Evolutionary conservation across 169 alveolate genomes (phyloP), one percentile per base, ranked within the genome.

Genomic region (Babesia gibsoni): DNA sequence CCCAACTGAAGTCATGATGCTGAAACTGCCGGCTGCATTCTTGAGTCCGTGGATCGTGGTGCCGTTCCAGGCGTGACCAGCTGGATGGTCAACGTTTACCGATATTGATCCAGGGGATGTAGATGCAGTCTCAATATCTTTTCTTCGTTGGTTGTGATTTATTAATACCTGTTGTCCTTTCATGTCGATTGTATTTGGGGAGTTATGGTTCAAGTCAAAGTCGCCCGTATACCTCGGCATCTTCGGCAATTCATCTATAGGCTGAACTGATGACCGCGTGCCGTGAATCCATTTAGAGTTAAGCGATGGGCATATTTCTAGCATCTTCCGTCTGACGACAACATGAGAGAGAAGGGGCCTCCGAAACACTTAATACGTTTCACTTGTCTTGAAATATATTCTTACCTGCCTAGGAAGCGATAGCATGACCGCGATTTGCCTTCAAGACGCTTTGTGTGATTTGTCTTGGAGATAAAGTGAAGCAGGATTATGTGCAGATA

Each of bases 81-180:
- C 16, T 7, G 52, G 23, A 35, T 29, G 46, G 39, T 61, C 72
- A 18, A 58, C 27, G 46, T 42, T 23, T 1, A 61, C 48, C 3
- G 72, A 61, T 30, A 45, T 61, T 4, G 72, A 61, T 32, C 30
- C 72, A 18, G 72, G 72, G 25, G 72, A 43, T 5, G 72, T 61
- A 12, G 72, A 61, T 23, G 72, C 72, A 5, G 72, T 61, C 29
- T 61, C 72, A 2, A 43, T 61, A 39, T 42, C 72, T 20, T 61
- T 46, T 23, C 58, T 61, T 4, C 52, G 72, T 22, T 61, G 72
- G 0, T 46, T 48, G 8, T 45, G n/a, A 6, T 35, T 48, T 18
- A 61, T 27, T 4, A 22, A 27, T 20, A 12, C 35, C 20, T 23
- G 59, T 4, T 61, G 72, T 12, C 43, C 58, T 35, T 42, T n/a